phyloP scores from a whole-genome alignment of 768 basidiomycete species.

The Mycena belliarum region DNA sequence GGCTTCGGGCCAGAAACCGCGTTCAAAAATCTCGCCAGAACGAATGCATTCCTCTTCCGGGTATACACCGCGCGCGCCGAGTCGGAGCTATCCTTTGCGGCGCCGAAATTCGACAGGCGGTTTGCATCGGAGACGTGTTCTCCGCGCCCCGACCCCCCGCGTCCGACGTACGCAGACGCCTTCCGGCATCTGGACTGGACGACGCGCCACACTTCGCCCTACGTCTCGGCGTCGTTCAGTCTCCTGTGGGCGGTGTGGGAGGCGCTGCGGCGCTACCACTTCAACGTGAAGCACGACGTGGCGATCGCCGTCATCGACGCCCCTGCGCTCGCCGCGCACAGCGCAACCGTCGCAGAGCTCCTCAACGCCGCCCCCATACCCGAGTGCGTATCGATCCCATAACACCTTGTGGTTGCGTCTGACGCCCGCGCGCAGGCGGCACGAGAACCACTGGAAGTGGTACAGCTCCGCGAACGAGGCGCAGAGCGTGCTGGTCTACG shows the following conservation, averaged over 20 bases:
- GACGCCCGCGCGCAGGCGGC: slow-evolving; percentile 47
- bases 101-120: slow-evolving; percentile 60
- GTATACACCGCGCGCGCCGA: slow-evolving; percentile 76
- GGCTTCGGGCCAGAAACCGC: slow-evolving; percentile 66
- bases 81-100: slow-evolving; percentile 61
- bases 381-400: slow-evolving; percentile 57
- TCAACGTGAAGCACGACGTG: slow-evolving; percentile 71
- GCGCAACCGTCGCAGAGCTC: slow-evolving; percentile 67
- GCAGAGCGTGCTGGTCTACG: slow-evolving; percentile 73
- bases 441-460: slow-evolving; percentile 74
- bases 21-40: slow-evolving; percentile 60
- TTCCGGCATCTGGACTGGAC: slow-evolving; percentile 77
- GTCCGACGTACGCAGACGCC: slow-evolving; percentile 62
- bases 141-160: slow-evolving; percentile 35
- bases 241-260: slow-evolving; percentile 85
- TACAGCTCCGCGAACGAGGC: slow-evolving; percentile 73
- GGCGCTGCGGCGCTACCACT: slow-evolving; percentile 71
- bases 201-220: slow-evolving; percentile 67
- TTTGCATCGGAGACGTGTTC: slow-evolving; percentile 31
- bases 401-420: too few species aligned
- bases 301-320: slow-evolving; percentile 82
- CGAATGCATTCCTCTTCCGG: slow-evolving; percentile 78
- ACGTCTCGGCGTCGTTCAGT: slow-evolving; percentile 77
- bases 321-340: slow-evolving; percentile 52
- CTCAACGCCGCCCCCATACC: slow-evolving; percentile 50